Percentiles rank a stretch among this genome's conserved stretches.
Conservation (phyloP, 495 filamentous ascomycete genomes). For the Aspergillus olivimuriae region DNA sequence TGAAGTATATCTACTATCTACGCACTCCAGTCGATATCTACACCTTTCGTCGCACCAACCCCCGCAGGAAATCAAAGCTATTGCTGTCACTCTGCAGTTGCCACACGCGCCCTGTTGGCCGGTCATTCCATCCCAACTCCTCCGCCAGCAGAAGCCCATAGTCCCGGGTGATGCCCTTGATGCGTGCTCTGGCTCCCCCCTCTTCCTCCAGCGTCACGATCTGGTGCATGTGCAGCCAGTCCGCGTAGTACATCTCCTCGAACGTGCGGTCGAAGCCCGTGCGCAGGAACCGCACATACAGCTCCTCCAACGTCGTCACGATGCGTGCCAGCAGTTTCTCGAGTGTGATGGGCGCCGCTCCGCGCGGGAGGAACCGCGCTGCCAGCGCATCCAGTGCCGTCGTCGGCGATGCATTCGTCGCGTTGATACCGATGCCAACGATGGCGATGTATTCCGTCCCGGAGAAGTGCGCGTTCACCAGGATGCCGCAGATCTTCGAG, state of each 20-base stretch:
- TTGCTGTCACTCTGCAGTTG: slow-evolving; percentile 94
- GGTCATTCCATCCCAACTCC: slow-evolving; percentile 67
- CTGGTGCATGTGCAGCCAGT: slow-evolving; percentile 90
- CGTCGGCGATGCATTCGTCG: slow-evolving; percentile 78
- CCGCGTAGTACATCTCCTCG: slow-evolving; percentile 71
- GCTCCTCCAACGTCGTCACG: slow-evolving; percentile 67
- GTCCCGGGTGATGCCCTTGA: slow-evolving; percentile 83
- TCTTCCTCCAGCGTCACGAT: slow-evolving; percentile 83
- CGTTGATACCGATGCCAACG: slow-evolving; percentile 84
- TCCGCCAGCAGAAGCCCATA: slow-evolving; percentile 80
- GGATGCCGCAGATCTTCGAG: slow-evolving; percentile 89
- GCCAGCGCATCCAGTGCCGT: slow-evolving; percentile 76
- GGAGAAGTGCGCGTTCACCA: slow-evolving; percentile 82
- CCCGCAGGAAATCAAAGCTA: slow-evolving; percentile 96
- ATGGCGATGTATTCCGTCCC: slow-evolving; percentile 77
- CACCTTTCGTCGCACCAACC: slow-evolving; percentile 76
- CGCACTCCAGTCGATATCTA: no score
- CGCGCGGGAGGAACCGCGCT: slow-evolving; percentile 29
- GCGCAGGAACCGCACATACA: slow-evolving; percentile 68
- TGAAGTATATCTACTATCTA: no score
- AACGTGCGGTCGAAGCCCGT: slow-evolving; percentile 66
- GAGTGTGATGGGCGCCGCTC: slow-evolving; percentile 51
- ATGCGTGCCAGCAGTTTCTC: slow-evolving; percentile 84
- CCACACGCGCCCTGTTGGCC: slow-evolving; percentile 69
- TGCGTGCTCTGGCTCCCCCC: slow-evolving; percentile 68